phyloP scores from a whole-genome alignment of 2,329 filamentous ascomycete genomes.

The Penicillium sp. region DNA sequence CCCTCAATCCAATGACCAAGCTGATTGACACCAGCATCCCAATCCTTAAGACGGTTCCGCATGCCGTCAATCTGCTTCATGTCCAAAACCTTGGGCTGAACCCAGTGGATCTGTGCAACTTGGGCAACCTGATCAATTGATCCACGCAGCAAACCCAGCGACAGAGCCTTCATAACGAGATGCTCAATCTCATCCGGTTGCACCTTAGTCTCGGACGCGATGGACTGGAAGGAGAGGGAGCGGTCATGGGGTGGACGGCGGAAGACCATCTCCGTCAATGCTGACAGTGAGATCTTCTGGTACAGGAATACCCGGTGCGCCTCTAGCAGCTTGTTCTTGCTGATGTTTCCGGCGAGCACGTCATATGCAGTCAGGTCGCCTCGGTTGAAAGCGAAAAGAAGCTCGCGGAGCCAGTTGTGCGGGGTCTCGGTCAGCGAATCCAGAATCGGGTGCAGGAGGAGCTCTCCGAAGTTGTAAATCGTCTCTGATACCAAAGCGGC shows the following conservation, averaged over 20 bases:
- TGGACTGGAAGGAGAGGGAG: conserved; percentile 86
- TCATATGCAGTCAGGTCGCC: conserved; percentile 89
- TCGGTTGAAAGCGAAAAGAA: conserved; percentile 97
- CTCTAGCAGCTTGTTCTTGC: conserved; percentile 73
- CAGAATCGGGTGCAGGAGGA: conserved; percentile 95
- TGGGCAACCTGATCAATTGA: conserved; percentile 96
- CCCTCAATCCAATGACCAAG: conserved; percentile 96
- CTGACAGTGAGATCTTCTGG: conserved; percentile 97
- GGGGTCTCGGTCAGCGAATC: conserved; percentile 74
- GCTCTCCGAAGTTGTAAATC: conserved; percentile 99
- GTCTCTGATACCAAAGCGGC: conserved; percentile 88
- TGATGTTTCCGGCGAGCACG: conserved; percentile 74
- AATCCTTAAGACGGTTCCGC: conserved; percentile 82
- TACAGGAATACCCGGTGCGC: conserved; percentile 81
- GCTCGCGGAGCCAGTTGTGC: conserved; percentile 84
- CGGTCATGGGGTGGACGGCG: conserved; percentile 92
- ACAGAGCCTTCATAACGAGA: conserved; percentile 98
- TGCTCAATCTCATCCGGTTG: conserved; percentile 91
- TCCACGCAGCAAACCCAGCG: conserved; percentile 81
- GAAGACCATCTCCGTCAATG: conserved; percentile 94
- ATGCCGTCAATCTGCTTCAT: conserved; percentile 93
- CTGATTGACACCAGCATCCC: conserved; percentile 94
- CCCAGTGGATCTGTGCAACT: conserved; percentile 95
- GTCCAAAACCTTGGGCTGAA: conserved; percentile 96
- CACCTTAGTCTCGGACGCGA: conserved; percentile 90